Conservation (phyloP, 768 basidiomycete species). For the Xerocomus brunneocitrinus region DNA sequence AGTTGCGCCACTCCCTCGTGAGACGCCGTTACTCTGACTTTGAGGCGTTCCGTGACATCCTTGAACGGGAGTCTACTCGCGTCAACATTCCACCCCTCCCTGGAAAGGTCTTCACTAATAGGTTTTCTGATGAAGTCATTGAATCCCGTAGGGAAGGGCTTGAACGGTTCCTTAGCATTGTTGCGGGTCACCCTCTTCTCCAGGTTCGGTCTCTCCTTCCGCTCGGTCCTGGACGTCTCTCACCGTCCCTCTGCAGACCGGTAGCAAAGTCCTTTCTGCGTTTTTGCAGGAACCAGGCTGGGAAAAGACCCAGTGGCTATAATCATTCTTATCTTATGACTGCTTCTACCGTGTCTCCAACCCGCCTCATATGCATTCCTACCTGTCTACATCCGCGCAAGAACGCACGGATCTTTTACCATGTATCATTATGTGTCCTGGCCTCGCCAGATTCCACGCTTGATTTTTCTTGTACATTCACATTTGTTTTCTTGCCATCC, state of each 20-base stretch:
- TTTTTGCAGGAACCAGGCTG: slow-evolving; percentile 94
- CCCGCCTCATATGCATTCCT: background rate
- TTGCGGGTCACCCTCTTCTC: slow-evolving; percentile 93
- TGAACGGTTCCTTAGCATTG: slow-evolving; percentile 91
- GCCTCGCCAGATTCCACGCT: slow-evolving; percentile 8
- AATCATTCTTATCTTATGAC: slow-evolving; percentile 15
- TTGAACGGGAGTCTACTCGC: slow-evolving; percentile 93
- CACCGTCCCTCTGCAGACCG: slow-evolving; percentile 55
- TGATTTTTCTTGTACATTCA: slow-evolving; percentile 23
- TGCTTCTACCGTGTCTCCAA: background rate
- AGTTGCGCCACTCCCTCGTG: slow-evolving; percentile 88
- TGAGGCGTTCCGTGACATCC: slow-evolving; percentile 95
- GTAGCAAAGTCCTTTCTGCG: slow-evolving; percentile 93
- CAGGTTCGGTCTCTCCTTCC: slow-evolving; percentile 56
- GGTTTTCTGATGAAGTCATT: slow-evolving; percentile 97
- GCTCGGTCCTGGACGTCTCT: background rate
- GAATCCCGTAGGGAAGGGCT: slow-evolving; percentile 88
- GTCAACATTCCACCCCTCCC: slow-evolving; percentile 98
- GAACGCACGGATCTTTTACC: slow-evolving; percentile 8
- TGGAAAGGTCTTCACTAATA: slow-evolving; percentile 97
- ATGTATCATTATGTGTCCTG: slow-evolving; percentile 20
- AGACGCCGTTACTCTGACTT: slow-evolving; percentile 89
- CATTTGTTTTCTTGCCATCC: slow-evolving; percentile 12
- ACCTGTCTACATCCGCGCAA: slow-evolving; percentile 3
- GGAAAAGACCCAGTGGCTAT: slow-evolving; percentile 80